Base-by-base conservation (phyloP, 2,329 filamentous ascomycete genomes). In the Calonectria naviculata region DNA sequence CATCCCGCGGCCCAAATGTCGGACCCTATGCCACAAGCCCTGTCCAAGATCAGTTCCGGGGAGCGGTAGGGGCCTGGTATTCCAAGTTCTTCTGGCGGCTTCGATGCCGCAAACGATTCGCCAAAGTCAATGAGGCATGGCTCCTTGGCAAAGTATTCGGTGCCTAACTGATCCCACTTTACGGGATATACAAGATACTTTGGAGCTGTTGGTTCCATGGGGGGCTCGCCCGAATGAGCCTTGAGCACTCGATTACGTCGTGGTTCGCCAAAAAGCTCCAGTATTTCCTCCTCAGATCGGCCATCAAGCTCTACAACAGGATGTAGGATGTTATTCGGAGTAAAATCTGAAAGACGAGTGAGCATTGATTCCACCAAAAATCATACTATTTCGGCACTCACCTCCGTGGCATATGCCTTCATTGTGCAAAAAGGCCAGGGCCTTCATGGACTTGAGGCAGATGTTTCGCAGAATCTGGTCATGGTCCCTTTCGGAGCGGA, bases 1-100 rank as follows among this genome's bases (percentile, higher is more conserved):
- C 80, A 81, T 1, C 72, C 79, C 15, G 81, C 71, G 15, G 79
- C 79, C 78, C 79, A 81, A 13, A 81, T 41, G 60, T 81, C 80
- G 17, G 65, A 69, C 4, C 31, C 67, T 13, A 65, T 36, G 9
- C 78, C 75, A 7, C 73, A 42, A 10, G 67, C 72, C 8, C 72
- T 54, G 15, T 80, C 77, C 7, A 81, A 68, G 0, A 78, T 49
- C 15, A 73, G 64, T 63, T 82, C 79, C 0, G 80, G 80, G 1
- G 79, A 62, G 49, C 74, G 70, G 62, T 81, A 80, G 19, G 63
- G 28, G 13, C 67, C 49, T 10, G 79, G 79, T 1, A 75, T 81
- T 1, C 77, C 77, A 4, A 80, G 42, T 36, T 75, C 66, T 10
- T 74, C 67, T 13, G 58, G 65, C 12, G 49, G 52, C 2, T 64